phyloP scores from a whole-genome alignment of 192 early-diverging fungal genomes.

The Entophlyctis luteolus region DNA sequence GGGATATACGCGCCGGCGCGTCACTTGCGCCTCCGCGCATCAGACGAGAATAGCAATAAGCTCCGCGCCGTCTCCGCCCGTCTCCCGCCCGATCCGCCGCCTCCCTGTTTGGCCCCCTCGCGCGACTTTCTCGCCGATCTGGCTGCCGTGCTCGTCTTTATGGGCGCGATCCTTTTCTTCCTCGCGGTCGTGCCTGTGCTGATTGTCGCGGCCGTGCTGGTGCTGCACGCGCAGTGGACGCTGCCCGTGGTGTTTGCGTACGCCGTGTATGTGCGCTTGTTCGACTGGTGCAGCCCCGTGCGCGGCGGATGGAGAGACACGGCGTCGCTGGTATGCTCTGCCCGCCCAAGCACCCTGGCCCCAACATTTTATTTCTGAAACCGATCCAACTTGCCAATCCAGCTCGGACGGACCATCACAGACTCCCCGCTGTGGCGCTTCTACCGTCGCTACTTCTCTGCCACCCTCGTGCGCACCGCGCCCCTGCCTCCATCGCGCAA shows the following conservation, averaged over 20 bases:
- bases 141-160: not conserved
- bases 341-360: not conserved
- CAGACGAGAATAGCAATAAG: no score
- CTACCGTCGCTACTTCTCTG: conserved; percentile 28
- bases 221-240: not conserved
- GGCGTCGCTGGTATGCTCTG: not conserved
- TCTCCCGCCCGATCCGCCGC: no score
- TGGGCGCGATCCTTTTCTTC: not conserved
- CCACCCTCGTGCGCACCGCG: conserved; percentile 24
- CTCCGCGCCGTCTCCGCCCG: no score
- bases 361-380: not conserved
- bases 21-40: no score
- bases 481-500: conserved; percentile 22
- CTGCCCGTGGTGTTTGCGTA: not conserved
- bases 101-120: no score
- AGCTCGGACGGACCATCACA: not conserved
- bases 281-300: not conserved
- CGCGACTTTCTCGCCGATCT: no score
- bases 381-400: not conserved
- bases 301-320: not conserved
- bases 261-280: not conserved
- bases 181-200: not conserved
- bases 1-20: no score
- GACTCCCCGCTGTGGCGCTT: conserved; percentile 15
- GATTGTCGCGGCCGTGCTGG: not conserved